Evolutionary conservation across 1,139 yeast species (phyloP).

Genomic region (Zygoascus sp.): DNA sequence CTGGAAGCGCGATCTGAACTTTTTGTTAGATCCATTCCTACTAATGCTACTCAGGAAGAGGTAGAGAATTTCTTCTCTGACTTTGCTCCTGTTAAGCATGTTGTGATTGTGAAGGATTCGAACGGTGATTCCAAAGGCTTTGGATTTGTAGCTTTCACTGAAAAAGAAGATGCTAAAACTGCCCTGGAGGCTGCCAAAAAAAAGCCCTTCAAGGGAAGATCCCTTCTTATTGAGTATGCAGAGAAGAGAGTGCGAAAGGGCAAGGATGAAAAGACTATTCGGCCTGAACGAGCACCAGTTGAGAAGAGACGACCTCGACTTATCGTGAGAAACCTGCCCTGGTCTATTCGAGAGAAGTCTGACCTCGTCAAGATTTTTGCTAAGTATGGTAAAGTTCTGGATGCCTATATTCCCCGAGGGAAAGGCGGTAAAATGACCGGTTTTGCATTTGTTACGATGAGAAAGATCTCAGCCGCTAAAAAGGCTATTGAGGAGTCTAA

Average conservation of each 20-base stretch:
- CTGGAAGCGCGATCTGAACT: conserved; percentile 35
- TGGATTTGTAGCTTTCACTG: conserved; percentile 88
- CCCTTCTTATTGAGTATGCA: conserved; percentile 79
- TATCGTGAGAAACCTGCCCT: conserved; percentile 87
- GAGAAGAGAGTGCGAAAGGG: conserved; percentile 79
- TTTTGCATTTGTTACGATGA: conserved; percentile 92
- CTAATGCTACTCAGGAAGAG: conserved; percentile 74
- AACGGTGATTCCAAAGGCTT: conserved; percentile 74
- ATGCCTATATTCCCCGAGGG: conserved; percentile 85
- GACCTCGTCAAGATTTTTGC: conserved; percentile 65
- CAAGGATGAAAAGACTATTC: conserved; percentile 22
- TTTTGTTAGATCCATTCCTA: conserved; percentile 80
- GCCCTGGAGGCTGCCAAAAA: conserved; percentile 71
- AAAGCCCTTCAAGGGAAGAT: conserved; percentile 58
- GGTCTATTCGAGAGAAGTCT: conserved; percentile 84
- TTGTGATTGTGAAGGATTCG: conserved; percentile 83
- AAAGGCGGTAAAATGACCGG: conserved; percentile 89
- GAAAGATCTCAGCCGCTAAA: conserved; percentile 70
- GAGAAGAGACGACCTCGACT: conserved; percentile 75
- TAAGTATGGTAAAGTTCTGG: conserved; percentile 81
- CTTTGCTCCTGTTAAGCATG: conserved; percentile 92
- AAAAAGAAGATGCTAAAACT: conserved; percentile 75
- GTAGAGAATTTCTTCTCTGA: conserved; percentile 81
- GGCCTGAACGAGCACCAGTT: conserved; percentile 20
- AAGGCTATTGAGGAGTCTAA: conserved; percentile 68